Evolutionary conservation across 2,329 filamentous ascomycete species (phyloP).

Genomic region (Neofusicoccum sp.): DNA sequence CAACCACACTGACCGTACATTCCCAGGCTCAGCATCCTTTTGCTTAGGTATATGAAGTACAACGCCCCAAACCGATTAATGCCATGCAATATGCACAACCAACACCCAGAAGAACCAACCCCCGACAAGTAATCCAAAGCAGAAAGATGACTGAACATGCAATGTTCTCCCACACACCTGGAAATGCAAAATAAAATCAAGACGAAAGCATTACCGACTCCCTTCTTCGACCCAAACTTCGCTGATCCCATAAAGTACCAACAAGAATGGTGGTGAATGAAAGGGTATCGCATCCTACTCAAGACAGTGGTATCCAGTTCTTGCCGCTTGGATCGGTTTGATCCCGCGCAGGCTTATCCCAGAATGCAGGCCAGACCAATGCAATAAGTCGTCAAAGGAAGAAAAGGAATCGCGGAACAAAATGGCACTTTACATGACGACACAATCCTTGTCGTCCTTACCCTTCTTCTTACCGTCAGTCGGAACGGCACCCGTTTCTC

Average conservation of each 20-base stretch:
- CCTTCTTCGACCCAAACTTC: not conserved
- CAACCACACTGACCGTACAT: not conserved
- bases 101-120: not conserved
- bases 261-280: conserved; percentile 1
- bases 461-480: conserved; percentile 33
- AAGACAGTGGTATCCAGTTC: not conserved
- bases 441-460: conserved; percentile 36
- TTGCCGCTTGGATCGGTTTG: not conserved
- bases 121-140: not conserved
- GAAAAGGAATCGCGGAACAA: not conserved
- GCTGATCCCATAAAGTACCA: conserved; percentile 1
- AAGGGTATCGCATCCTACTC: not conserved
- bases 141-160: not conserved
- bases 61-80: not conserved
- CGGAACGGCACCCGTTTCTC: conserved; percentile 31
- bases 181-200: not conserved
- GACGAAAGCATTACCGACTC: not conserved
- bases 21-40: not conserved
- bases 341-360: not conserved
- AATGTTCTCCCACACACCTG: not conserved
- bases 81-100: not conserved
- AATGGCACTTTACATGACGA: conserved; percentile 32
- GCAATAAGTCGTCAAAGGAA: not conserved
- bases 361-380: not conserved
- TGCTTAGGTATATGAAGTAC: not conserved